Conservation (phyloP, 805 yeast species). For the Martiniozyma abietophila region DNA sequence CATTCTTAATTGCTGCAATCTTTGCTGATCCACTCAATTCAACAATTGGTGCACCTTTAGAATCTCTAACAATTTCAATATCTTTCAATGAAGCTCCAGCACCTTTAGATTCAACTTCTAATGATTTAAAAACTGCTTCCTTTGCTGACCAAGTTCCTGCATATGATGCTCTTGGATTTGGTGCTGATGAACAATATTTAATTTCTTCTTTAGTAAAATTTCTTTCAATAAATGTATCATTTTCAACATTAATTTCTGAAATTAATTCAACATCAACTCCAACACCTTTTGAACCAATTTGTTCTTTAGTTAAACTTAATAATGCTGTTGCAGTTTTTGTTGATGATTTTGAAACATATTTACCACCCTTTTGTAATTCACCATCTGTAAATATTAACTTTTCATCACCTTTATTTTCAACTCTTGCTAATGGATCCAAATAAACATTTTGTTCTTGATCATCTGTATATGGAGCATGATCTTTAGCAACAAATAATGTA, state of each 20-base stretch:
- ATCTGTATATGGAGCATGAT: slow-evolving; percentile 83
- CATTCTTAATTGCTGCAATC: slow-evolving; percentile 59
- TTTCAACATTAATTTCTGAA: slow-evolving; percentile 71
- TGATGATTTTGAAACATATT: slow-evolving; percentile 39
- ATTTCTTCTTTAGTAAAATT: slow-evolving; percentile 83
- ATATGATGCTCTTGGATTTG: slow-evolving; percentile 79
- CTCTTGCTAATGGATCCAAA: slow-evolving; percentile 92
- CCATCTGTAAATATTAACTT: slow-evolving; percentile 40
- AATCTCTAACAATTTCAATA: slow-evolving; percentile 73
- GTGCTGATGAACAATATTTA: slow-evolving; percentile 62
- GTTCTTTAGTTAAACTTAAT: slow-evolving; percentile 39
- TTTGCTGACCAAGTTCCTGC: slow-evolving; percentile 99
- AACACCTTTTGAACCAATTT: slow-evolving; percentile 49
- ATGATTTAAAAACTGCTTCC: slow-evolving; percentile 96
- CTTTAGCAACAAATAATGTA: slow-evolving; percentile 88
- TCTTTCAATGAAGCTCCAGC: slow-evolving; percentile 92
- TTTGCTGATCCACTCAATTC: slow-evolving; percentile 67
- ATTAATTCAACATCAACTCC: slow-evolving; percentile 97
- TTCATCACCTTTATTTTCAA: slow-evolving; percentile 29
- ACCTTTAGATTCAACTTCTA: slow-evolving; percentile 83
- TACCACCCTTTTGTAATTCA: slow-evolving; percentile 36
- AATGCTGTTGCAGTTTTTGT: slow-evolving; percentile 58
- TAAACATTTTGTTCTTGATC: slow-evolving; percentile 85
- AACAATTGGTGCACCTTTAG: slow-evolving; percentile 78
- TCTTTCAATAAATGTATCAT: slow-evolving; percentile 84